These are phyloP conservation scores for Aspergillus sclerotialis DNA, from an alignment of 2,329 filamentous ascomycete genomes.

Conservation along the genomic window DNA sequence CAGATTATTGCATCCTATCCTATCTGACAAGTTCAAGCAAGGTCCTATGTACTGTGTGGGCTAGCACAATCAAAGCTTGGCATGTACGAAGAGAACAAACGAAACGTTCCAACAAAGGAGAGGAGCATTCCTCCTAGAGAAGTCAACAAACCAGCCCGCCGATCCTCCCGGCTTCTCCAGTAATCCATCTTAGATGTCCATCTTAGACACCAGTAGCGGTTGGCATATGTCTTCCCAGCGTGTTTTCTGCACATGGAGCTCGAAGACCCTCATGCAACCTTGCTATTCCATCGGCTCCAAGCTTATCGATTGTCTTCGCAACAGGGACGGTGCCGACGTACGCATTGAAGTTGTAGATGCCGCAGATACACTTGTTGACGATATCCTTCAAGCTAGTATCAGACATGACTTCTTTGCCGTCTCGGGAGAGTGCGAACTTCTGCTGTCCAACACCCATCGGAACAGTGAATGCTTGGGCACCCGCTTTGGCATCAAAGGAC, in stretches of 20 bases:
- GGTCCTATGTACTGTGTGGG: too few species aligned
- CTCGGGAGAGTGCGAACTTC: constrained; percentile 41
- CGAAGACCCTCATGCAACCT: constrained; percentile 22
- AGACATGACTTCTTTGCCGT: constrained; percentile 35
- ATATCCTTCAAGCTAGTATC: constrained; percentile 47
- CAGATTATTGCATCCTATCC: too few species aligned
- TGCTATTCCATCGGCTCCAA: constrained; percentile 27
- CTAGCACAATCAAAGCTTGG: too few species aligned
- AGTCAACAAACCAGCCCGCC: too few species aligned
- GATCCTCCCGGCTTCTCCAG: too few species aligned
- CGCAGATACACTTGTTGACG: constrained; percentile 40
- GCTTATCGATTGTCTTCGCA: constrained; percentile 24
- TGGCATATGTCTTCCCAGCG: too few species aligned
- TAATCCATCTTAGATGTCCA: too few species aligned
- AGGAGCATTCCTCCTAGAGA: too few species aligned
- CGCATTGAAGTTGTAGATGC: constrained; percentile 53
- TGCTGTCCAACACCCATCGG: constrained; percentile 44
- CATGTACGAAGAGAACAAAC: too few species aligned
- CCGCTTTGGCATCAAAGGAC: constrained; percentile 41
- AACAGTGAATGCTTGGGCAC: constrained; percentile 39
- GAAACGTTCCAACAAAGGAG: too few species aligned
- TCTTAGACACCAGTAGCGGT: too few species aligned
- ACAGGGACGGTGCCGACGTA: constrained; percentile 47
- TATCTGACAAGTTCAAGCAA: too few species aligned
- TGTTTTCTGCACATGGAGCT: constrained; percentile 22